Percentiles rank a stretch among this genome's conserved stretches.
Conservation (phyloP, 1,284 basidiomycete genomes). For the Schizophyllum amplum region DNA sequence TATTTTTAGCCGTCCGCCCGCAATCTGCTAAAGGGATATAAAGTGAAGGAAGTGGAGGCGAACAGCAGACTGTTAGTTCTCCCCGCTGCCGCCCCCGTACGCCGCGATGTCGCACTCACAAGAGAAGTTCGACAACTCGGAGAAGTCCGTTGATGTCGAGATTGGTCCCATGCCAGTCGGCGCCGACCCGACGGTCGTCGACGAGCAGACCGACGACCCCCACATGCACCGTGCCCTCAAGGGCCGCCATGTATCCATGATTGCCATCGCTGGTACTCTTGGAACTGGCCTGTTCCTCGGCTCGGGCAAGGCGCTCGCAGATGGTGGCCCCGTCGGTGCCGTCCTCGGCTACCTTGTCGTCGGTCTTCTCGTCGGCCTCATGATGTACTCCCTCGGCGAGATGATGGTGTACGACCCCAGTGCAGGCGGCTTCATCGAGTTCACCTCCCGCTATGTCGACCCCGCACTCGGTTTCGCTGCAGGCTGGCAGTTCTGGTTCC, state of each 20-base stretch:
- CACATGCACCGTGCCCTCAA: slow-evolving; percentile 23
- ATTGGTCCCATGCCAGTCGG: slow-evolving; percentile 10
- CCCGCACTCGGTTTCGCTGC: slow-evolving; percentile 40
- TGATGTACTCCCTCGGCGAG: slow-evolving; percentile 28
- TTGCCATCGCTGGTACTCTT: slow-evolving; percentile 12
- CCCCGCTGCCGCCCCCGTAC: too few relatives aligned
- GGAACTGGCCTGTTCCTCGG: slow-evolving; percentile 14
- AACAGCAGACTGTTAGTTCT: too few relatives aligned
- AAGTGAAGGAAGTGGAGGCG: too few relatives aligned
- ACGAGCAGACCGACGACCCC: background rate
- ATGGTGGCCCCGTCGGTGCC: slow-evolving; percentile 18
- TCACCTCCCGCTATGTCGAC: slow-evolving; percentile 39
- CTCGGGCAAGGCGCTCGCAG: slow-evolving; percentile 18
- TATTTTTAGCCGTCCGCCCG: too few relatives aligned
- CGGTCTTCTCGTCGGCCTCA: slow-evolving; percentile 18
- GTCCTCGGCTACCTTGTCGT: slow-evolving; percentile 18
- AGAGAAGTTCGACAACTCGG: background rate
- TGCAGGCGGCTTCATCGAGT: slow-evolving; percentile 34
- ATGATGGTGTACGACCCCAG: slow-evolving; percentile 23
- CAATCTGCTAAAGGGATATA: too few relatives aligned
- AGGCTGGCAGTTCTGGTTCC: slow-evolving; percentile 24
- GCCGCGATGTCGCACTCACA: too few relatives aligned
- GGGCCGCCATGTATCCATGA: slow-evolving; percentile 27
- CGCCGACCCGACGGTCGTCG: slow-evolving; percentile 6
- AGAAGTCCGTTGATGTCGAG: slow-evolving; percentile 8